A percentile compares a stretch with the other conserved stretches of the same genome.
These are phyloP conservation scores for Monosporascus sp. DNA, from an alignment of 2,329 filamentous ascomycete genomes.

Conservation along the genomic window DNA sequence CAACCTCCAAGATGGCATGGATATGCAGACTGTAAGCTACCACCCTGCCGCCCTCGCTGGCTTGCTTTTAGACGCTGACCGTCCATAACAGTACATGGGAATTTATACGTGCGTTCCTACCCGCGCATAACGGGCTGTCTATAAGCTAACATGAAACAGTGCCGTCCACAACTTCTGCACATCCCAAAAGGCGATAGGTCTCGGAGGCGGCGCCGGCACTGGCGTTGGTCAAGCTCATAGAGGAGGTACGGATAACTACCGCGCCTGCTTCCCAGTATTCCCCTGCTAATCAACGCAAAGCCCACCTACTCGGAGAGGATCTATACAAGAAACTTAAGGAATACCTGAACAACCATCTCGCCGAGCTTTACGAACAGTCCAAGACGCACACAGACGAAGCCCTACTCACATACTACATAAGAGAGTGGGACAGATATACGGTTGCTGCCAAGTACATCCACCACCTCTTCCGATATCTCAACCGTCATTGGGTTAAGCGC, in stretches of 20 bases:
- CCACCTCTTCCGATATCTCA: slow-evolving; percentile 92
- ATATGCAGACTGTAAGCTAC: slow-evolving; percentile 72
- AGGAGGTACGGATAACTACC: slow-evolving; percentile 52
- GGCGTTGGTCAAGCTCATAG: slow-evolving; percentile 53
- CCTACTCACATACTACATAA: slow-evolving; percentile 86
- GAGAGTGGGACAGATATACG: slow-evolving; percentile 94
- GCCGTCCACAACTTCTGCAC: slow-evolving; percentile 99
- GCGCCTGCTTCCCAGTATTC: not conserved
- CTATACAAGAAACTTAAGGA: slow-evolving; percentile 86
- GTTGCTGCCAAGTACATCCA: slow-evolving; percentile 96
- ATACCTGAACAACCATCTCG: slow-evolving; percentile 76
- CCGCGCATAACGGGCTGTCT: not conserved
- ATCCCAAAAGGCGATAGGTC: slow-evolving; percentile 84
- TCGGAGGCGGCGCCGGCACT: slow-evolving; percentile 29
- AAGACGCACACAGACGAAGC: slow-evolving; percentile 83
- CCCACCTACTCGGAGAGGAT: slow-evolving; percentile 91
- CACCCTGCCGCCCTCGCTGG: not conserved
- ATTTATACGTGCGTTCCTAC: slow-evolving; percentile 69
- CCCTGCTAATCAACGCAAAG: slow-evolving; percentile 38
- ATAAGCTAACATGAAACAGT: slow-evolving; percentile 40
- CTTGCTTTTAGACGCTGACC: slow-evolving; percentile 7
- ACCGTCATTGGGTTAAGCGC: slow-evolving; percentile 97
- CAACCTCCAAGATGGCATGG: slow-evolving; percentile 84
- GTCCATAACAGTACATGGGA: slow-evolving; percentile 70
- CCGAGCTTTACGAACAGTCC: slow-evolving; percentile 64